Evolutionary conservation across 345 rosid genomes (phyloP).

Genomic region (Salix purpurea): DNA sequence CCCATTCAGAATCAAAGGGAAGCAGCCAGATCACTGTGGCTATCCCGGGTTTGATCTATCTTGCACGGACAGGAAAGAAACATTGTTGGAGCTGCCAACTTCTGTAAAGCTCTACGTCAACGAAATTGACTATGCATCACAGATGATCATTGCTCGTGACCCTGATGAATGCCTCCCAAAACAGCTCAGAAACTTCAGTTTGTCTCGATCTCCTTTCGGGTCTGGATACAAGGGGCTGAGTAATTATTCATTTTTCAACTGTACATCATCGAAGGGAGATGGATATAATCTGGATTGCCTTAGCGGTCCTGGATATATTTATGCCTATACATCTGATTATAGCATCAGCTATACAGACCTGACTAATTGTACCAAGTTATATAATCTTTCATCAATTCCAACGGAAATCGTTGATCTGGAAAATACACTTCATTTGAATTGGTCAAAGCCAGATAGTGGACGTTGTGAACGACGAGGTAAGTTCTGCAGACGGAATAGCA

Average conservation of each 20-base stretch:
- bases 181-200: conserved; percentile 1
- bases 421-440: conserved; percentile 6
- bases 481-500: background rate
- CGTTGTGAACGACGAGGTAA: no score
- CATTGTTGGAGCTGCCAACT: conserved; percentile 10
- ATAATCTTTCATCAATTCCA: background rate
- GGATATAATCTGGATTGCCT: background rate
- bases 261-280: background rate
- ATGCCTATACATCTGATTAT: rapidly evolving
- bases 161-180: conserved; percentile 2
- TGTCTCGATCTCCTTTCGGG: conserved; percentile 15
- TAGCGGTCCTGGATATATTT: background rate
- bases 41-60: background rate
- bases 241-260: background rate
- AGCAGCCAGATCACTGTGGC: background rate
- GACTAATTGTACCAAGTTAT: conserved; percentile 6
- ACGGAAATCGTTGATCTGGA: background rate
- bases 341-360: background rate
- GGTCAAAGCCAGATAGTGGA: conserved; percentile 16
- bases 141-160: background rate
- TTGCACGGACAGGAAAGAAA: conserved; percentile 12
- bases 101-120: background rate
- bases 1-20: conserved; percentile 10
- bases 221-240: background rate
- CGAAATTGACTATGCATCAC: background rate